Evolutionary conservation across 768 basidiomycete genomes (phyloP), one percentile per base, ranked within the genome.

Genomic region (Pleurotus djamor): DNA sequence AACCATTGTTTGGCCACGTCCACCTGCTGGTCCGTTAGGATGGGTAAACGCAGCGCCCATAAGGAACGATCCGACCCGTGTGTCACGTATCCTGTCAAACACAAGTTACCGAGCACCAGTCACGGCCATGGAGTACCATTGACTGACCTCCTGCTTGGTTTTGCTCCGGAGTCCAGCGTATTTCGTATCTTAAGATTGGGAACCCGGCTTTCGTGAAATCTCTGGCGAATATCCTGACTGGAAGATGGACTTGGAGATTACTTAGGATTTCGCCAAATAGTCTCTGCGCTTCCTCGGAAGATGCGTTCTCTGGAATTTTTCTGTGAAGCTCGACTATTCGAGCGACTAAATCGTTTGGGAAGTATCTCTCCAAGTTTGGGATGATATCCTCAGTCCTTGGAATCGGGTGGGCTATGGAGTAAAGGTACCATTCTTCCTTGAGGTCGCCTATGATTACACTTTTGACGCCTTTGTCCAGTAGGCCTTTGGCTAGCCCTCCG

Each of bases 371-470:
- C 50, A 92, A 65, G 63, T 88, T 89, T 7, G 76, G 74, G 32
- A 79, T 66, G 8, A 91, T 74, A 61, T 91, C 89, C 21, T 63
- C 63, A 17, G 76, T 71, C 7, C 74, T 70, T 9, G 67, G 54
- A 50, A 90, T 79, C 0, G 84, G 82, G 67, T 89, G 83, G 4
- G 88, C 83, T 63, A 91, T 85, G 12, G 87, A 82, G 64, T 91
- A 91, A 52, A 91, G 78, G 68, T 84, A 89, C 89, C 89, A 91
- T 68, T 92, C 89, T 64, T 91, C 88, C 13, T 74, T 77, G 52
- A 90, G 76, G 57, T 89, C 86, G 7, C 91, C 90, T n/a, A 87
- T 71, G 52, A 85, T 74, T 59, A 92, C 74, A 65, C 80, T 83
- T 43, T 74, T 78, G 48, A 91, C 76, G 2, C 90, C 89, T 16